Conservation (phyloP, 805 yeast species). For the Wickerhamiella siamensis region DNA sequence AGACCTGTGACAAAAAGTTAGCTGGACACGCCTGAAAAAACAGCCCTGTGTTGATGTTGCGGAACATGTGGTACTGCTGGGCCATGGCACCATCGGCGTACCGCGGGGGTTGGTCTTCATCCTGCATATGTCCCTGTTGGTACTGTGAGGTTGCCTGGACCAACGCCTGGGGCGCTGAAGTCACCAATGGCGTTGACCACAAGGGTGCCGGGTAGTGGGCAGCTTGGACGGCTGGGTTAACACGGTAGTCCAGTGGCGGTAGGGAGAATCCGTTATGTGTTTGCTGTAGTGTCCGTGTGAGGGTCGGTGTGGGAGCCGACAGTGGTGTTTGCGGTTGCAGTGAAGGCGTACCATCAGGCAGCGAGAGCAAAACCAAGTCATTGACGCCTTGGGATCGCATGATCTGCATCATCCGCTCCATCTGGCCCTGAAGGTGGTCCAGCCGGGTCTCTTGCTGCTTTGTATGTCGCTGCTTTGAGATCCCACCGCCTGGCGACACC, state of each 20-base stretch:
- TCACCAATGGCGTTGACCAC: background rate
- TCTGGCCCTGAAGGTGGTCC: background rate
- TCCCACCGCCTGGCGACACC: background rate
- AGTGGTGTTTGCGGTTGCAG: background rate
- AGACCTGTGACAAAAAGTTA: background rate
- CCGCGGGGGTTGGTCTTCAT: background rate
- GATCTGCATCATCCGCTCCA: background rate
- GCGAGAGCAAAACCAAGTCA: background rate
- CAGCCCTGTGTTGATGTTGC: background rate
- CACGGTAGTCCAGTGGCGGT: background rate
- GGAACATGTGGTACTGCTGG: background rate
- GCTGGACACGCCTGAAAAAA: conserved; percentile 1
- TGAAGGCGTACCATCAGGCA: background rate
- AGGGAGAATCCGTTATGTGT: background rate
- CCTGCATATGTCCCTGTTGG: background rate
- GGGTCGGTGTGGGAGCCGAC: background rate
- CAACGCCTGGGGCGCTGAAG: background rate
- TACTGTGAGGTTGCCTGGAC: background rate
- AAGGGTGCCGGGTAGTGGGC: background rate
- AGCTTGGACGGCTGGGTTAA: background rate
- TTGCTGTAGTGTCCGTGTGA: background rate
- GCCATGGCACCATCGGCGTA: background rate
- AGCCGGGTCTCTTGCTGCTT: background rate
- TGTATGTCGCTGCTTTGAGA: background rate
- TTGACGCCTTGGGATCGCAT: background rate